A percentile compares a stretch with the other conserved stretches of the same genome.
Conservation (phyloP, 306 rosid species). For the Prunus salicina region DNA sequence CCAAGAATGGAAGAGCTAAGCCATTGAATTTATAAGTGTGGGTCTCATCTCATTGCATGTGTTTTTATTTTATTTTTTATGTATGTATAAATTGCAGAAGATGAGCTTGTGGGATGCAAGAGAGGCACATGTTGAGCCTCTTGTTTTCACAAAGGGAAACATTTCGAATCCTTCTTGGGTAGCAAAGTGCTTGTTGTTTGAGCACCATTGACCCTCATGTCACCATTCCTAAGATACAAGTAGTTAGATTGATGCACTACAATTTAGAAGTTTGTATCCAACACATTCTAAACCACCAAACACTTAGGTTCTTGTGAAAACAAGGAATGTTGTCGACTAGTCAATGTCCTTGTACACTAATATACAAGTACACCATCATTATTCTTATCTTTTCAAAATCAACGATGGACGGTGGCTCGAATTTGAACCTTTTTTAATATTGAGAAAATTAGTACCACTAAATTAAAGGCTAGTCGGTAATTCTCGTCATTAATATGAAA, state of each 20-base stretch:
- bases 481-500: no score
- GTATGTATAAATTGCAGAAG: background rate
- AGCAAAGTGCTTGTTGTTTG: background rate
- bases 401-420: no score
- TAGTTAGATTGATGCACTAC: background rate
- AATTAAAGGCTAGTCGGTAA: no score
- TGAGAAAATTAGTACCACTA: no score
- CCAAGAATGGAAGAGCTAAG: background rate
- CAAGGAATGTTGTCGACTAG: background rate
- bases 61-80: no score
- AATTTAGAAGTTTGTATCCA: background rate
- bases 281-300: background rate
- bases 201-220: background rate
- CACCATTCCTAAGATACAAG: background rate
- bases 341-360: background rate
- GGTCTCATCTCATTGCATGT: background rate
- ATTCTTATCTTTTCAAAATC: no score
- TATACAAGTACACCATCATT: no score
- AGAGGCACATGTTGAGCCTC: background rate
- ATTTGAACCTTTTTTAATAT: no score
- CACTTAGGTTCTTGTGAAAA: background rate
- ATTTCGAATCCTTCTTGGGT: background rate
- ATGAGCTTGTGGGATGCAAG: background rate
- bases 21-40: no score
- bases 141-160: background rate